phyloP scores from a whole-genome alignment of 2,329 filamentous ascomycete species.

The Cladosporium velox region DNA sequence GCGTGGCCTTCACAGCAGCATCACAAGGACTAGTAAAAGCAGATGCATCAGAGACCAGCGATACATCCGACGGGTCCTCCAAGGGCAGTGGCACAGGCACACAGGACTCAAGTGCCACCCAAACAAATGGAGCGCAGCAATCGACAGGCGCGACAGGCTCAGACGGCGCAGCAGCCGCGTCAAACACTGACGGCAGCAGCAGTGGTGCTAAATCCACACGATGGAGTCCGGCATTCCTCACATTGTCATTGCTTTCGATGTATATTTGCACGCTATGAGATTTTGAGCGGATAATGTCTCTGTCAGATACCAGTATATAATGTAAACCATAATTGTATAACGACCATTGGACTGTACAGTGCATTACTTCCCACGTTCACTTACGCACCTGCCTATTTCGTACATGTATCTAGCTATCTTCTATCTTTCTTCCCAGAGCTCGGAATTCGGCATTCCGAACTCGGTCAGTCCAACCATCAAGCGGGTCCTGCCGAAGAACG shows the following conservation, averaged over 20 bases:
- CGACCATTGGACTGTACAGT: neutral
- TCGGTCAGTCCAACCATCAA: neutral
- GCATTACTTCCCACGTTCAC: neutral
- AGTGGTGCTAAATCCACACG: neutral
- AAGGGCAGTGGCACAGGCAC: neutral
- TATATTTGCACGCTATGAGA: neutral
- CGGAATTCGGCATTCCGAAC: constrained; percentile 14
- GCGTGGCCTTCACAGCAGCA: neutral
- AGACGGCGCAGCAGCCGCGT: neutral
- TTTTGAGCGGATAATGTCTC: neutral
- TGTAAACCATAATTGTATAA: neutral
- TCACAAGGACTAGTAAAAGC: neutral
- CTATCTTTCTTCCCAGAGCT: neutral
- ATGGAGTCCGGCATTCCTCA: neutral
- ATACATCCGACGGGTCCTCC: neutral
- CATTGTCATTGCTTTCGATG: neutral
- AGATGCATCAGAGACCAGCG: neutral
- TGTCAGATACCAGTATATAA: constrained; percentile 13
- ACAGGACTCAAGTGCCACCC: neutral
- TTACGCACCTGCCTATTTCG: neutral
- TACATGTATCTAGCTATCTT: neutral
- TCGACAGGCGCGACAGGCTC: neutral
- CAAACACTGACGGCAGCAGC: neutral
- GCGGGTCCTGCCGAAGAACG: constrained; percentile 9
- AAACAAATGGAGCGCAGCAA: neutral